phyloP scores from a whole-genome alignment of 805 yeast genomes.

The Yarrowia divulgata region DNA sequence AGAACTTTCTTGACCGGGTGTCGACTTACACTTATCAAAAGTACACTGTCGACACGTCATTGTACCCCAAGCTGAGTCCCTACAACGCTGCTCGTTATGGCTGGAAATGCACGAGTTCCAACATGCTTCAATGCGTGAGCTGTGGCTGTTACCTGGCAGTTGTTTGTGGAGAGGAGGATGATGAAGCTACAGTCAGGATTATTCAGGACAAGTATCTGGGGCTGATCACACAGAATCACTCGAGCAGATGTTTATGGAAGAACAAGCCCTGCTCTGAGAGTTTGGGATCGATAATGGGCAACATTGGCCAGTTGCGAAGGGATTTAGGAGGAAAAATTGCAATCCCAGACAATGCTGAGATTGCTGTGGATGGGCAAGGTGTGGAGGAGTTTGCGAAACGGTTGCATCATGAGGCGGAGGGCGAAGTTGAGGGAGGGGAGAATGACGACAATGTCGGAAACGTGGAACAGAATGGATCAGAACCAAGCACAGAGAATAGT shows the following conservation, averaged over 20 bases:
- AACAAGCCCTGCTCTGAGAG: slow-evolving; percentile 5
- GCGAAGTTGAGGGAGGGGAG: neutral
- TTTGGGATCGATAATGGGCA: slow-evolving; percentile 12
- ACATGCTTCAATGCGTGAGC: slow-evolving; percentile 32
- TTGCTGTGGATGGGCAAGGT: slow-evolving; percentile 1
- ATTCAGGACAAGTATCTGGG: slow-evolving; percentile 5
- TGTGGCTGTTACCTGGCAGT: slow-evolving; percentile 18
- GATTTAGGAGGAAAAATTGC: slow-evolving; percentile 5
- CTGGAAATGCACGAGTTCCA: slow-evolving; percentile 12
- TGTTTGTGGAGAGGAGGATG: neutral
- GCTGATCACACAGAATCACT: neutral
- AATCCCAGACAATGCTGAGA: neutral
- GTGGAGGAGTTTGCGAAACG: neutral
- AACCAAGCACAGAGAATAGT: too few relatives aligned
- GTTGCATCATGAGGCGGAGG: neutral
- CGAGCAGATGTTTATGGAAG: slow-evolving; percentile 9
- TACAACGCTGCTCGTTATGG: slow-evolving; percentile 22
- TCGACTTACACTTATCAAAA: slow-evolving; percentile 19
- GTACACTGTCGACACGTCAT: slow-evolving; percentile 7
- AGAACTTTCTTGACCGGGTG: slow-evolving; percentile 18
- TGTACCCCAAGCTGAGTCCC: slow-evolving; percentile 16
- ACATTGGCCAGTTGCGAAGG: neutral
- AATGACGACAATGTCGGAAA: neutral
- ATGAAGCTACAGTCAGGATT: neutral
- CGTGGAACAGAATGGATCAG: neutral